A percentile compares a stretch with the other conserved stretches of the same genome.
Evolutionary conservation across 169 alveolate genomes (phyloP).

Genomic region (Plasmodium berghei): DNA sequence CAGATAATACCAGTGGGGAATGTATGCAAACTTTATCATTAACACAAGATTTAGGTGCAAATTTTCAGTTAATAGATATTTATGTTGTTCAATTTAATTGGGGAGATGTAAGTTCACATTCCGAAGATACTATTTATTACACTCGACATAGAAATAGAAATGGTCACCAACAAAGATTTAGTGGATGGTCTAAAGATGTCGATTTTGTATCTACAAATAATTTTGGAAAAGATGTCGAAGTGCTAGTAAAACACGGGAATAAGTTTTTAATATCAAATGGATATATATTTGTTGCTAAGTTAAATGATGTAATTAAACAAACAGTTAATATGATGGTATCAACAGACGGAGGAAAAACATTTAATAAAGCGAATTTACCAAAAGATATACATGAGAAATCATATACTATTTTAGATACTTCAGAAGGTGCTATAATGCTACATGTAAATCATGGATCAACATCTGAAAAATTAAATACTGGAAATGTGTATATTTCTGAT

Average conservation of each 20-base stretch:
- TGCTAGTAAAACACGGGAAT: conserved; percentile 93
- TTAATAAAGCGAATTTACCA: conserved; percentile 92
- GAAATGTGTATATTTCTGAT: conserved; percentile 96
- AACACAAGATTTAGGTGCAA: conserved; percentile 91
- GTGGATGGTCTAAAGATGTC: conserved; percentile 94
- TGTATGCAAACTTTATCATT: conserved; percentile 91
- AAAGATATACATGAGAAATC: conserved; percentile 93
- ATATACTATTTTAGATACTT: conserved; percentile 96
- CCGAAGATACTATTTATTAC: conserved; percentile 81
- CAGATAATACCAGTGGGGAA: conserved; percentile 82
- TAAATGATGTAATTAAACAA: conserved; percentile 87
- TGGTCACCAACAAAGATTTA: conserved; percentile 91
- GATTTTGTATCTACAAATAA: conserved; percentile 93
- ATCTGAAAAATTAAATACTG: conserved; percentile 89
- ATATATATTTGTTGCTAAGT: conserved; percentile 95
- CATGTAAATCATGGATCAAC: conserved; percentile 95
- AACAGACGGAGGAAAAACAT: conserved; percentile 89
- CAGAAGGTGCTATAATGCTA: conserved; percentile 96
- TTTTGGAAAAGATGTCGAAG: conserved; percentile 87
- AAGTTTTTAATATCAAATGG: conserved; percentile 94
- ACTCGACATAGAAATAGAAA: conserved; percentile 84
- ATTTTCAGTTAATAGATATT: conserved; percentile 84
- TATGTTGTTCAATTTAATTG: conserved; percentile 94
- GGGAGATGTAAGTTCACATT: conserved; percentile 88
- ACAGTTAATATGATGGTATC: conserved; percentile 94